Base-by-base conservation (phyloP, 2,329 filamentous ascomycete genomes). In the Apiospora arundinis region DNA sequence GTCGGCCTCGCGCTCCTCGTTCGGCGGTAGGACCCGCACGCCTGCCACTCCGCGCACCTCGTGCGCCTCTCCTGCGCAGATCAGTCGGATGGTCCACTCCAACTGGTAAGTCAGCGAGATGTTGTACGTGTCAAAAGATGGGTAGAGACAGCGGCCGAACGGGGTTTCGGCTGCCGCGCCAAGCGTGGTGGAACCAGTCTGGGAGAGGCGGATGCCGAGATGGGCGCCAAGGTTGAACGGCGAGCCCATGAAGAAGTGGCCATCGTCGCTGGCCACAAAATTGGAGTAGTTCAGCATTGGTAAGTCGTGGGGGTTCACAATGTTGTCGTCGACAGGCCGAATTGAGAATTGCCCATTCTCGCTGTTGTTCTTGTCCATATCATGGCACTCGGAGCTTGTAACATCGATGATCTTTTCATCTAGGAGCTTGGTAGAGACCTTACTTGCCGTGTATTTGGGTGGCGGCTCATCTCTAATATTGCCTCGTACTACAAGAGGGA, bases 101-200 rank as follows among this genome's bases (percentile, higher is more conserved):
- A 69, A 23, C 44, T 71, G 25, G 66, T 72, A 67, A 4, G 70
- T 37, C 23, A 46, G n/a, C 21, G 52, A 46, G 40, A 70, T 68
- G 37, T 72, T 72, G 56, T 72, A 72, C 14, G 71, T 71, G 2
- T 48, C 60, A 14, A 70, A 69, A 3, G 70, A 69, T 11, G 71
- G 70, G 45, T 69, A 69, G 11, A 72, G 45, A 0, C 4, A 69
- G 11, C 48, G 67, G 23, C 44, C 48, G 40, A 72, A 72, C 5
- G 45, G 25, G 0, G 16, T 32, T 12, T 44, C 45, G 32, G 42
- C 66, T 12, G 18, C 25, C 12, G 45, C 42, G 3, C 70, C 68
- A 1, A 67, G 40, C 9, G 68, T 46, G 9, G 67, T 56, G n/a
- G 44, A 69, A 9, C 45, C 52, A 21, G 46, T 37, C 11, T 69